Percentiles rank a stretch among this genome's conserved stretches.
phyloP scores from a whole-genome alignment of 345 rosid species.

The Syzygium aromaticum region DNA sequence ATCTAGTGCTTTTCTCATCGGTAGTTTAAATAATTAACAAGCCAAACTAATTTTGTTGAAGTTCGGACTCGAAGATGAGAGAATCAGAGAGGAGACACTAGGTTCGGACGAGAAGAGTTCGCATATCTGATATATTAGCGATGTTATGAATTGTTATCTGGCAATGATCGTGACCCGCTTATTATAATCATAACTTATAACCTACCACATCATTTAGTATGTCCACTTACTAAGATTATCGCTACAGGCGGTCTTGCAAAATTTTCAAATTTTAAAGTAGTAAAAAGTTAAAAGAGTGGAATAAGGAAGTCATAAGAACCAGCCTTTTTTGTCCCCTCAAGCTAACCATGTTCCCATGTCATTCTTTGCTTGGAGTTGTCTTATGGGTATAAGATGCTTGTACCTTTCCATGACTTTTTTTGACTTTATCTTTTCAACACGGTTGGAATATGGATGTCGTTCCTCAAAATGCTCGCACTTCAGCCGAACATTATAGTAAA shows the following conservation, averaged over 20 bases:
- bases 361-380: not conserved
- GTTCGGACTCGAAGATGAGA: not conserved
- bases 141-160: fast-evolving
- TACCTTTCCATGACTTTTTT: not conserved
- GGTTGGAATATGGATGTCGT: not conserved
- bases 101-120: not conserved
- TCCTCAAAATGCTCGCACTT: not conserved
- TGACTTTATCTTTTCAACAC: not conserved
- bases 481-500: no score
- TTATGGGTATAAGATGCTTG: fast-evolving
- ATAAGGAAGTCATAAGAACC: not conserved
- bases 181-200: not conserved
- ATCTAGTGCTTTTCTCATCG: not conserved
- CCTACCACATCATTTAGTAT: not conserved
- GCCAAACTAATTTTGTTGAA: not conserved
- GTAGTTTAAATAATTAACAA: not conserved
- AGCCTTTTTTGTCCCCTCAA: not conserved
- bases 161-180: not conserved
- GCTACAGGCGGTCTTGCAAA: not conserved
- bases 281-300: not conserved
- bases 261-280: not conserved
- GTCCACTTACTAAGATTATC: not conserved
- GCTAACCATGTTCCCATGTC: not conserved
- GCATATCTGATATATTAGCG: fast-evolving
- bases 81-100: not conserved